These are phyloP conservation scores for Escallonia herrerae DNA, from an alignment of 129 eudicot genomes.

Conservation along the genomic window DNA sequence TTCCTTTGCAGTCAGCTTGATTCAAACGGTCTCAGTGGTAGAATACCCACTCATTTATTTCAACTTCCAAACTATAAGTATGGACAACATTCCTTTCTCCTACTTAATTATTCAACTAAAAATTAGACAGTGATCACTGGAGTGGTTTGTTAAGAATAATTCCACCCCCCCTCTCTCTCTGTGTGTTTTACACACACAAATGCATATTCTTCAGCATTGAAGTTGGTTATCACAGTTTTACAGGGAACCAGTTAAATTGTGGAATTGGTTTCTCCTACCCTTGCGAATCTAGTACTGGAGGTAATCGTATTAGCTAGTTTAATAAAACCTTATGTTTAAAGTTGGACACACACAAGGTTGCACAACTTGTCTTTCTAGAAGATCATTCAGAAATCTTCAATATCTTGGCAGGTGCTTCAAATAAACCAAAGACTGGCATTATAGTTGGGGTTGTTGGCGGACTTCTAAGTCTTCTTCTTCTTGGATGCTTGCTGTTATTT, in stretches of 20 bases:
- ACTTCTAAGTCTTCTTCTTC: slow-evolving; percentile 43
- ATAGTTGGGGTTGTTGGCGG: slow-evolving; percentile 57
- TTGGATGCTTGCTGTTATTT: slow-evolving; percentile 47
- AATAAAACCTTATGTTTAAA: not conserved
- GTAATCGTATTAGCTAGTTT: slow-evolving; percentile 21
- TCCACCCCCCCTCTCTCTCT: not conserved
- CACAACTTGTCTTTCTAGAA: not conserved
- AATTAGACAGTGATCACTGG: not conserved
- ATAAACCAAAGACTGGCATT: slow-evolving; percentile 56
- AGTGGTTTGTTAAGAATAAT: not conserved
- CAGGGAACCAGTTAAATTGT: slow-evolving; percentile 77
- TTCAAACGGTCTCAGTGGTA: slow-evolving; percentile 71
- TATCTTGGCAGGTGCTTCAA: slow-evolving; percentile 47
- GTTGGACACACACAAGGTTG: not conserved
- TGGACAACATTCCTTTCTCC: slow-evolving; percentile 9
- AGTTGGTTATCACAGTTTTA: slow-evolving; percentile 61
- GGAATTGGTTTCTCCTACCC: slow-evolving; percentile 37
- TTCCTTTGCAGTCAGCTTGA: slow-evolving; percentile 64
- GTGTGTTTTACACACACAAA: slow-evolving; percentile 1
- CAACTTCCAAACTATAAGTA: slow-evolving; percentile 76
- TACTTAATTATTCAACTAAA: not conserved
- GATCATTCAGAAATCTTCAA: slow-evolving; percentile 7
- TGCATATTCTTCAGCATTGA: not conserved
- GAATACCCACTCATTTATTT: slow-evolving; percentile 65
- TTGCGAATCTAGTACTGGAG: slow-evolving; percentile 61